Percentiles rank a stretch among this genome's conserved stretches.
Evolutionary conservation across 1,139 yeast species (phyloP).

Genomic region (Yamadazyma atmosphaerica): DNA sequence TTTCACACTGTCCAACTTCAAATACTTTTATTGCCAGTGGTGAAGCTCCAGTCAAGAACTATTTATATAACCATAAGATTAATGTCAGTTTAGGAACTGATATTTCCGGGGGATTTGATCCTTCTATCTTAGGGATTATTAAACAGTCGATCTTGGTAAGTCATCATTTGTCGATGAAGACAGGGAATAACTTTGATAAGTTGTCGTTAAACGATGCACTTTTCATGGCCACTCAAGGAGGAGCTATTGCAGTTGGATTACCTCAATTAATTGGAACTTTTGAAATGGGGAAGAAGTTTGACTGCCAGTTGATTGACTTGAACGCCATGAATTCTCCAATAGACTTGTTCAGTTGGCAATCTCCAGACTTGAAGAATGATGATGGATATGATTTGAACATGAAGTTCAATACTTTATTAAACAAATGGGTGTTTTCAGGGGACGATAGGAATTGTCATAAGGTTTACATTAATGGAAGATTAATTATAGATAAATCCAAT

Average conservation of each 20-base stretch:
- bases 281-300: constrained; percentile 75
- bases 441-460: constrained; percentile 83
- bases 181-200: constrained; percentile 30
- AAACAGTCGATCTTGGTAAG: constrained; percentile 82
- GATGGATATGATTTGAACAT: constrained; percentile 26
- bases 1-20: constrained; percentile 93
- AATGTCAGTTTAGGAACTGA: constrained; percentile 91
- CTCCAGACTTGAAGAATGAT: constrained; percentile 19
- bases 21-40: constrained; percentile 90
- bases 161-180: constrained; percentile 75
- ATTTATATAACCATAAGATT: constrained; percentile 63
- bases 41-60: constrained; percentile 74
- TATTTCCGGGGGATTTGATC: constrained; percentile 87
- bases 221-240: constrained; percentile 85
- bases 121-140: constrained; percentile 73
- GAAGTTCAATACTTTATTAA: constrained; percentile 51
- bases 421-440: constrained; percentile 93
- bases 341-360: constrained; percentile 77
- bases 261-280: constrained; percentile 66
- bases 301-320: constrained; percentile 76
- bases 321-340: constrained; percentile 51
- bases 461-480: constrained; percentile 83
- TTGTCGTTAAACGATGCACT: constrained; percentile 70
- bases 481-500: constrained; percentile 48
- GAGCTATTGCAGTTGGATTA: constrained; percentile 75